Evolutionary conservation across 192 early-diverging fungal species (phyloP).

Genomic region (Pecoramyces ruminantium): DNA sequence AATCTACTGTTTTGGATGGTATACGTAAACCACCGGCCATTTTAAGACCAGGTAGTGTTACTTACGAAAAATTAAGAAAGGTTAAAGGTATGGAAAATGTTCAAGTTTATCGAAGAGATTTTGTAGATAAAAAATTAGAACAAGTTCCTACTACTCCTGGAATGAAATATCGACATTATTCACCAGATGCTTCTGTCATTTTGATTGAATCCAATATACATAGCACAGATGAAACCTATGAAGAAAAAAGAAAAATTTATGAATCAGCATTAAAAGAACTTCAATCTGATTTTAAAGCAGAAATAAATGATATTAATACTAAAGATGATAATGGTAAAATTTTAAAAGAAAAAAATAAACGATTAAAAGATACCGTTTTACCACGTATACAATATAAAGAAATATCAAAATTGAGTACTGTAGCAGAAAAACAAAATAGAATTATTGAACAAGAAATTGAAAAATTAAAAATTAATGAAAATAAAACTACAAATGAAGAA

Average conservation of each 20-base stretch:
- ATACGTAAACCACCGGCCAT: constrained; percentile 55
- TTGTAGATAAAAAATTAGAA: constrained; percentile 51
- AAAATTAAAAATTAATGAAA: background rate
- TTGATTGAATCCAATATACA: background rate
- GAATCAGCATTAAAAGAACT: background rate
- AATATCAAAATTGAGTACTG: background rate
- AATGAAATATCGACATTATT: constrained; percentile 99
- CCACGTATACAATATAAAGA: background rate
- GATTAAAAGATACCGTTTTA: background rate
- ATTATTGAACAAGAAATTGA: background rate
- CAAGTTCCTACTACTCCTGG: constrained; percentile 82
- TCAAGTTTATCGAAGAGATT: constrained; percentile 65
- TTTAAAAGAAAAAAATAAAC: background rate
- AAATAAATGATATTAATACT: background rate
- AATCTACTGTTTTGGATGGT: constrained; percentile 86
- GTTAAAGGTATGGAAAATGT: constrained; percentile 46
- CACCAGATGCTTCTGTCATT: constrained; percentile 72
- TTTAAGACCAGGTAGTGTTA: constrained; percentile 82
- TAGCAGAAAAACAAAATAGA: background rate
- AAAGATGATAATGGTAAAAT: background rate
- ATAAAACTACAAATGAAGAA: background rate
- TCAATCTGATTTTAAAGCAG: background rate
- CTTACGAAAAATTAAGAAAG: constrained; percentile 48
- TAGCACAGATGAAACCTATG: background rate
- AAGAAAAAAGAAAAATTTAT: background rate